These are phyloP conservation scores for Lentinula guzmanii DNA, from an alignment of 768 basidiomycete species.

Conservation along the genomic window DNA sequence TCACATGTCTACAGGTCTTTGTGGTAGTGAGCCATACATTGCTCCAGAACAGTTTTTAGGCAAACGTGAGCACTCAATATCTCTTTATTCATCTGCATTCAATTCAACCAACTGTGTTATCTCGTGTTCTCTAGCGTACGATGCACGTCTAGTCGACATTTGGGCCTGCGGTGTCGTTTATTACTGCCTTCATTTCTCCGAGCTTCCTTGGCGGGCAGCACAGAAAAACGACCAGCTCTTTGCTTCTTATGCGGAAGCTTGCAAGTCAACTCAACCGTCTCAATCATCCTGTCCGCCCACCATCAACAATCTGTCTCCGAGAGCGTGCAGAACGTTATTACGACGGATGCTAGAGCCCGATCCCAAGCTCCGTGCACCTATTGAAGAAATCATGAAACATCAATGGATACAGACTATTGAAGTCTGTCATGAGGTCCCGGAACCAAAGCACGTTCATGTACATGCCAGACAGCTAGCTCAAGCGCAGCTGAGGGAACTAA, in stretches of 20 bases:
- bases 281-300: slow-evolving; percentile 54
- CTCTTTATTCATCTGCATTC: slow-evolving; percentile 18
- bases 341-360: slow-evolving; percentile 96
- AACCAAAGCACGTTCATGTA: slow-evolving; percentile 69
- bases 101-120: slow-evolving; percentile 28
- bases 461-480: slow-evolving; percentile 55
- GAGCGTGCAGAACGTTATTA: slow-evolving; percentile 76
- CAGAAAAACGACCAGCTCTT: slow-evolving; percentile 80
- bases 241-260: slow-evolving; percentile 63
- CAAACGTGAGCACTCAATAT: slow-evolving; percentile 73
- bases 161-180: slow-evolving; percentile 98
- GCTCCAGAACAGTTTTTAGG: slow-evolving; percentile 95
- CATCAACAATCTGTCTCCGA: slow-evolving; percentile 83
- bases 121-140: slow-evolving; percentile 66
- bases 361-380: slow-evolving; percentile 64
- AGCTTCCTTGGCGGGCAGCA: slow-evolving; percentile 96
- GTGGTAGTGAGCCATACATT: slow-evolving; percentile 98
- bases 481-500: slow-evolving; percentile 30
- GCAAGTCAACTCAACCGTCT: slow-evolving; percentile 37
- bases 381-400: slow-evolving; percentile 78
- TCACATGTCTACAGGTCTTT: slow-evolving; percentile 95
- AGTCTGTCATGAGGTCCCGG: slow-evolving; percentile 64
- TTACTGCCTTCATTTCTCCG: slow-evolving; percentile 97
- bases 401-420: slow-evolving; percentile 79
- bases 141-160: slow-evolving; percentile 94